A percentile compares a stretch with the other conserved stretches of the same genome.
phyloP scores from a whole-genome alignment of 129 eudicot species.

The Silybum marianum region DNA sequence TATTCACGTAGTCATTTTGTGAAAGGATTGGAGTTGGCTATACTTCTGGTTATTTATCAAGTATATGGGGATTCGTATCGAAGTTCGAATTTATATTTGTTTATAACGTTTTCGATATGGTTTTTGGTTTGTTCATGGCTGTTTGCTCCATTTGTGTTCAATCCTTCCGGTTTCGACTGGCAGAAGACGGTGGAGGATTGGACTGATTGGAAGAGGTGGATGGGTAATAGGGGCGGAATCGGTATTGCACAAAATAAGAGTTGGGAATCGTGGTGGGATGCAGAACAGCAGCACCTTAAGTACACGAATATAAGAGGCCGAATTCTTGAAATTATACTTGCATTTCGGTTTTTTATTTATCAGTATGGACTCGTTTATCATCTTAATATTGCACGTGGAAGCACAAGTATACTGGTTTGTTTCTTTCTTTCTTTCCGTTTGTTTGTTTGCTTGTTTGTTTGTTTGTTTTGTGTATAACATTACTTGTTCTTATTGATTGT shows the following conservation, averaged over 20 bases:
- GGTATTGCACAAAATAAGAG: slow-evolving; percentile 78
- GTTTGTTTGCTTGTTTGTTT: not conserved
- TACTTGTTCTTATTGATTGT: not conserved
- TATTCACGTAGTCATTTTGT: slow-evolving; percentile 97
- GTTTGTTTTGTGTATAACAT: not conserved
- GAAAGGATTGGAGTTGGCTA: slow-evolving; percentile 76
- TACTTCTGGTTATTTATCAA: slow-evolving; percentile 68
- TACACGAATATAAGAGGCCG: slow-evolving; percentile 69
- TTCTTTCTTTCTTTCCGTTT: not conserved
- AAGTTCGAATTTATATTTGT: slow-evolving; percentile 61
- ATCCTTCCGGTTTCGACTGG: slow-evolving; percentile 95
- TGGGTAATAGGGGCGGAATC: slow-evolving; percentile 91
- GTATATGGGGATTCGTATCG: slow-evolving; percentile 66
- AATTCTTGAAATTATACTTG: slow-evolving; percentile 73
- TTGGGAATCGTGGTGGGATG: slow-evolving; percentile 99
- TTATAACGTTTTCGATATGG: slow-evolving; percentile 85
- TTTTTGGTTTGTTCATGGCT: slow-evolving; percentile 83
- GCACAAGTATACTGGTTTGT: slow-evolving; percentile 66
- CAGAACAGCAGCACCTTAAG: slow-evolving; percentile 82
- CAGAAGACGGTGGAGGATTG: slow-evolving; percentile 94
- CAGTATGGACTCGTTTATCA: slow-evolving; percentile 94
- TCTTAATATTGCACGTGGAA: slow-evolving; percentile 73
- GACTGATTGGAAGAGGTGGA: slow-evolving; percentile 97
- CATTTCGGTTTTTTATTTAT: slow-evolving; percentile 78
- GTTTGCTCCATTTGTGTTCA: slow-evolving; percentile 94